phyloP scores from a whole-genome alignment of 2,329 filamentous ascomycete species.

The Neophaeococcomyces mojaviensis region DNA sequence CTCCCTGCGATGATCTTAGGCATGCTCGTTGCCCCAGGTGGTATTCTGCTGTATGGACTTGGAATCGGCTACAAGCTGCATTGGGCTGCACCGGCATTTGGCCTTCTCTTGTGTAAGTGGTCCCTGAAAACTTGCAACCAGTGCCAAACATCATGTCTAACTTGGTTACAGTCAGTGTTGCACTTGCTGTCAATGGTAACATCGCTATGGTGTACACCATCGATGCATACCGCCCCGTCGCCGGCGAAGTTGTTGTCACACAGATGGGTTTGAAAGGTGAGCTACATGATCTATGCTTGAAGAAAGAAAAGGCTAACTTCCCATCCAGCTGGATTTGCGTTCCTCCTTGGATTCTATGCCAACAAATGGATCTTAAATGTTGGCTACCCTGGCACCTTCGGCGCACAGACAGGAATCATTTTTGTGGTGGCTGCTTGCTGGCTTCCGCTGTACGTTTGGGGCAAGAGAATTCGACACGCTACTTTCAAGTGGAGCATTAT shows the following conservation, averaged over 20 bases:
- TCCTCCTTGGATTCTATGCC: slow-evolving; percentile 53
- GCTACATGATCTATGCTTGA: slow-evolving; percentile 13
- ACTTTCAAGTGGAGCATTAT: slow-evolving; percentile 45
- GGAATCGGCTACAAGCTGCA: slow-evolving; percentile 27
- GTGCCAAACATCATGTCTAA: too few species aligned
- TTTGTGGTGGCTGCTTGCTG: slow-evolving; percentile 41
- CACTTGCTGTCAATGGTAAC: slow-evolving; percentile 50
- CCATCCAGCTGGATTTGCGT: slow-evolving; percentile 50
- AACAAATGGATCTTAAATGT: slow-evolving; percentile 48
- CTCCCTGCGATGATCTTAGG: slow-evolving; percentile 28
- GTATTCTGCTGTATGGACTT: slow-evolving; percentile 28
- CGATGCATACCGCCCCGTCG: slow-evolving; percentile 51
- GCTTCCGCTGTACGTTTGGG: slow-evolving; percentile 48
- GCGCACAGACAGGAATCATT: slow-evolving; percentile 51
- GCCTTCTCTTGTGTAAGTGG: slow-evolving; percentile 44
- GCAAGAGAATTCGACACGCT: slow-evolving; percentile 40
- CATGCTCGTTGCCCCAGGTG: slow-evolving; percentile 26
- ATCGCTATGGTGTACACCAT: slow-evolving; percentile 52
- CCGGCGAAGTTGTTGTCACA: slow-evolving; percentile 49
- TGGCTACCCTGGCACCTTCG: slow-evolving; percentile 47
- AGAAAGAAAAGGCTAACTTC: too few species aligned
- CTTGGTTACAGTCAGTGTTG: slow-evolving; percentile 45
- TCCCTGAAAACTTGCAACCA: too few species aligned
- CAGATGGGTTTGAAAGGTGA: slow-evolving; percentile 50
- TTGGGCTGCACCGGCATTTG: slow-evolving; percentile 44